Base-by-base conservation (phyloP, 1,139 yeast genomes). In the Geotrichum citri-aurantii region DNA sequence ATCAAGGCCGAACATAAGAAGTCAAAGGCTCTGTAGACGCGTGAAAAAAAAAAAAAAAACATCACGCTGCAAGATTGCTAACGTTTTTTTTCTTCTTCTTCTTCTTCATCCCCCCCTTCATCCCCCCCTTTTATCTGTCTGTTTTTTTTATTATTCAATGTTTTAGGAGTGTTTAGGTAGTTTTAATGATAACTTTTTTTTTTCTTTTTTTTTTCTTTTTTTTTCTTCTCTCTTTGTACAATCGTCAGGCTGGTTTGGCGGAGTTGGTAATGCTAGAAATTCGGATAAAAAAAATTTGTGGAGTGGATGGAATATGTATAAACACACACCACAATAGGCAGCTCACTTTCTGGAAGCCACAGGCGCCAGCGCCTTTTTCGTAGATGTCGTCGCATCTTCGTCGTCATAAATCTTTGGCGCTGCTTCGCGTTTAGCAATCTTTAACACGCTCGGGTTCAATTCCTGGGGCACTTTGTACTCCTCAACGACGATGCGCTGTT, bases 1-100 rank as follows among this genome's bases (percentile, higher is more conserved):
- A 83, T 91, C 77, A 92, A 92, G 81, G 97, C 89, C 59, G 97
- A 91, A 77, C 85, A 88, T 81, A 86, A 86, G 77, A 86, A 86
- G 78, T 77, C 75, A 69, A 78, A 79, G 65, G 53, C 56, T 17
- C 29, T 52, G 54, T 48, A 46, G 26, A 24, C 19, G 48, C 17
- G 27, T 5, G 26, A 10, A n/a, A 44, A n/a, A 3, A 44, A 19
- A 42, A 42, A 42, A 42, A 42, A 7, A 7, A 7, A 33, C 49
- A n/a, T 29, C 19, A 11, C 11, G 6, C 46, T 17, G 46, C 33
- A 31, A 49, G 44, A 2, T 11, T 54, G 10, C 46, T 48, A 29
- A 17, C 26, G 8, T 48, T 48, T 48, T 48, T 47, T 21, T 47
- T n/a, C n/a, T n/a, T n/a, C n/a, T n/a, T n/a, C n/a, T n/a, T n/a